Conservation (phyloP, 1,284 basidiomycete genomes). For the Ustilago hordei region DNA sequence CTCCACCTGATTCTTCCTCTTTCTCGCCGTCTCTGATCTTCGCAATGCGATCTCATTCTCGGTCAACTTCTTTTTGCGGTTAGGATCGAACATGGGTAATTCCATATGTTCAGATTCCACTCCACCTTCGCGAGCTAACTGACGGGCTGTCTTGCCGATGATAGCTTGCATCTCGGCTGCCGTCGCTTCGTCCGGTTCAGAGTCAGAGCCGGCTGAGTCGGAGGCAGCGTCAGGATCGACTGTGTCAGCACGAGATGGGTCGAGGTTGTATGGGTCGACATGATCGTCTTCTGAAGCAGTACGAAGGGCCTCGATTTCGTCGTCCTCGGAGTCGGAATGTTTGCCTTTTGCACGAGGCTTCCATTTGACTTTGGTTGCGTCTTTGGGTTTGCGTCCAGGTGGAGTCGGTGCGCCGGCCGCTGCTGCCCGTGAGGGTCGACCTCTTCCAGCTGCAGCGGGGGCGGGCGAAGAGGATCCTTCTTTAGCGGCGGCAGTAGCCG, state of each 20-base stretch:
- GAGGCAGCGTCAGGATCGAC: conserved; percentile 10
- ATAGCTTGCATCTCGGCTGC: conserved; percentile 35
- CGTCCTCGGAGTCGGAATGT: conserved; percentile 20
- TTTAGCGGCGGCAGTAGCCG: background rate
- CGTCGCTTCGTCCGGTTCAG: conserved; percentile 49
- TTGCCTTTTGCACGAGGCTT: conserved; percentile 32
- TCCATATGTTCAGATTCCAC: conserved; percentile 55
- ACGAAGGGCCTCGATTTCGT: conserved; percentile 28
- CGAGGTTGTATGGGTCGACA: background rate
- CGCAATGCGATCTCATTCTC: conserved; percentile 84
- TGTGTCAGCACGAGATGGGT: conserved; percentile 17
- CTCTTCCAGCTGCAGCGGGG: background rate
- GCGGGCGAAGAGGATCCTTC: conserved; percentile 18
- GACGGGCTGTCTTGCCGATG: conserved; percentile 63
- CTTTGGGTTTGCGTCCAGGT: conserved; percentile 21
- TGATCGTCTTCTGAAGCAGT: conserved; percentile 13
- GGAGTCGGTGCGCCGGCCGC: conserved; percentile 9
- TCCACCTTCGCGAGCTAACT: conserved; percentile 57
- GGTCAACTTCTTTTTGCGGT: conserved; percentile 79
- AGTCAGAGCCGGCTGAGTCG: conserved; percentile 16
- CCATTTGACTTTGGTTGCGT: conserved; percentile 44
- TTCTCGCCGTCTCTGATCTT: conserved; percentile 85
- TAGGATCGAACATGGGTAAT: conserved; percentile 71
- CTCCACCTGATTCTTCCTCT: conserved; percentile 85
- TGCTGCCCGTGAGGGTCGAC: conserved; percentile 8